Evolutionary conservation across 139 green algal species (phyloP), one percentile per base, ranked within the genome.

Genomic region (Picochlorum sp.): DNA sequence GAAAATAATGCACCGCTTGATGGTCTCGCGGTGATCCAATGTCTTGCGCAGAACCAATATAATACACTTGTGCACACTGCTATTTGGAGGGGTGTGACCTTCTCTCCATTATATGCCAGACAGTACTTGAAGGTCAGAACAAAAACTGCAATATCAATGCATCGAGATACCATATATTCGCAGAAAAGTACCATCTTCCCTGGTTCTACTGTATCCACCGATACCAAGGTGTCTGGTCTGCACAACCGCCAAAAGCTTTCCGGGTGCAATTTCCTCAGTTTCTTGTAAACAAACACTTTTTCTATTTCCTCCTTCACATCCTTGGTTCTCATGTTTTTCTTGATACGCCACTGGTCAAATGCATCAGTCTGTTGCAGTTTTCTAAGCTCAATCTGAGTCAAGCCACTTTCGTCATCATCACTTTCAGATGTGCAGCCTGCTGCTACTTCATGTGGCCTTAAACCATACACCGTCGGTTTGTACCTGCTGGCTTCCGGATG

Each of bases 101-200:
- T 45, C 22, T 59, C n/a, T 28, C n/a, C n/a, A n/a, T 14, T 26
- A 29, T 59, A 59, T 24, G 35, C 33, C 26, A 18, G 16, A 51
- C n/a, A 20, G 16, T 44, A 47, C 39, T 26, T 47, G 9, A 16
- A 47, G 5, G 20, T 24, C 10, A 43, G 7, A 12, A 12, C 35
- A 52, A 51, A 44, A 14, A 43, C 52, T 0, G n/a, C 25, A 28
- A 26, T 36, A 59, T 59, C 24, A 52, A 59, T 59, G 7, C 20
- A 30, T 36, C 52, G 22, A 59, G 52, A 59, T 24, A 43, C 0
- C 2, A 44, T 22, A 45, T 59, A 59, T 31, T 59, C 52, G n/a
- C n/a, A 14, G 3, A 45, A 14, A 6, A 45, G 35, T 12, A 30
- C 9, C 20, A 59, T 5, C 6, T 29, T 5, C 7, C 28, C 20